Evolutionary conservation across 257 asterid genomes (phyloP), one percentile per base, ranked within the genome.

Genomic region (Solanum rostratum): DNA sequence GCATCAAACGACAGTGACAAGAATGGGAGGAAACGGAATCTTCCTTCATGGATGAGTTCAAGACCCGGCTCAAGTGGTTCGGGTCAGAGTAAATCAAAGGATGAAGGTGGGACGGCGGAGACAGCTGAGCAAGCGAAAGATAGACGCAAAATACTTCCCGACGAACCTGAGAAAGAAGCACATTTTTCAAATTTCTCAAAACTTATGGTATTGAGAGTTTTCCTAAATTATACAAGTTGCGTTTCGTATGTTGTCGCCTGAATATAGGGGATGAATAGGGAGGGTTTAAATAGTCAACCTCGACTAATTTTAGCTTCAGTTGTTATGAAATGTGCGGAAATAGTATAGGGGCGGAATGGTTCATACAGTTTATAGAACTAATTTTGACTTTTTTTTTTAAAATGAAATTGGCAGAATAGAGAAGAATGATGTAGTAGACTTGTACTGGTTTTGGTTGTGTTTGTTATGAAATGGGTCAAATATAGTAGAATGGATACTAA

Each of bases 1-100:
- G 41, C 15, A 24, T 74, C 60, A 46, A 55, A 45, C 50, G 84
- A 60, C 37, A 70, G 70, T 70, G 79, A 39, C 49, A 85, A 62
- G 53, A 62, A n/a, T 85, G 41, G 87, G 71, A 92, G 89, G 29
- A 94, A 93, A 86, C 92, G 98, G 82, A 94, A 90, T 92, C 87
- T 94, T 78, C 99, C 99, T 22, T 94, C 99, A 43, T 95, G 99
- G 99, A 93, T 93, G 98, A 89, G 91, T 90, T 92, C 93, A 50
- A 87, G 89, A 84, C 91, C 89, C 55, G 92, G 84, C 33, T 85
- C 84, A 76, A 88, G 82, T 80, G 89, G 85, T 30, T 41, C 53
- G 50, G 68, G 60, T 24, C 79, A 50, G 60, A 62, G 22, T 24
- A 82, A 80, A 80, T n/a, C 53, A 10, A 66, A 53, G 7, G 57